A percentile compares a stretch with the other conserved stretches of the same genome.
These are phyloP conservation scores for Umbelopsis vinacea DNA, from an alignment of 192 early-diverging fungal genomes.

Conservation along the genomic window DNA sequence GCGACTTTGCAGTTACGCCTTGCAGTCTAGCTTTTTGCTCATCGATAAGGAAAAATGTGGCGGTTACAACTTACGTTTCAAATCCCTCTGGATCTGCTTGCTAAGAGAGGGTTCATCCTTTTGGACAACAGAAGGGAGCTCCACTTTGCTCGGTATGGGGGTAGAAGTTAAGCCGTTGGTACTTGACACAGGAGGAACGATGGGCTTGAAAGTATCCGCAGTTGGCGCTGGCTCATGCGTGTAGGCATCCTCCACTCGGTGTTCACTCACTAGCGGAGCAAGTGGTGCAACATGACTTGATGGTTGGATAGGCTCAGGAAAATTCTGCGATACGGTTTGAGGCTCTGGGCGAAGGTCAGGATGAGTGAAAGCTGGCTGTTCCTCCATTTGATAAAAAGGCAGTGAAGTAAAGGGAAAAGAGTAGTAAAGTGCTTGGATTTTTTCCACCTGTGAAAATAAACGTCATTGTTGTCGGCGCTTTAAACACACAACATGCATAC, in stretches of 20 bases:
- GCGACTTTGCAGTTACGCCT: background rate
- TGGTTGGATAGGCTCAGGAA: background rate
- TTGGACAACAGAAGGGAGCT: constrained; percentile 5
- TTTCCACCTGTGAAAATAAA: background rate
- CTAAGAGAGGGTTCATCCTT: constrained; percentile 1
- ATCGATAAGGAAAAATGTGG: background rate
- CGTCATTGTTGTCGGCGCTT: constrained; percentile 19
- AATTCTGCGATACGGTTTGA: background rate
- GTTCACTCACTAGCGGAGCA: background rate
- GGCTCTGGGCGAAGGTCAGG: constrained; percentile 6
- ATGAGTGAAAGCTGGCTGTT: constrained; percentile 9
- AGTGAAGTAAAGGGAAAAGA: background rate
- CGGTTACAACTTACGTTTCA: constrained; percentile 14
- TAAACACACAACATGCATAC: background rate
- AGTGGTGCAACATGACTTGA: background rate
- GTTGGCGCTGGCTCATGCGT: background rate
- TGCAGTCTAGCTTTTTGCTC: background rate
- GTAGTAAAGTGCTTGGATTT: background rate
- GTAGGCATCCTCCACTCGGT: background rate
- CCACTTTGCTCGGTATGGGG: background rate
- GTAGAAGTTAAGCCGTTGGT: background rate
- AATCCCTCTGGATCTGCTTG: constrained; percentile 14
- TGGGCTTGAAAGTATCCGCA: background rate
- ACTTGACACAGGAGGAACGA: background rate
- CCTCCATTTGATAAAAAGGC: constrained; percentile 5